Base-by-base conservation (phyloP, 2,329 filamentous ascomycete species). In the Calonectria honghensis region DNA sequence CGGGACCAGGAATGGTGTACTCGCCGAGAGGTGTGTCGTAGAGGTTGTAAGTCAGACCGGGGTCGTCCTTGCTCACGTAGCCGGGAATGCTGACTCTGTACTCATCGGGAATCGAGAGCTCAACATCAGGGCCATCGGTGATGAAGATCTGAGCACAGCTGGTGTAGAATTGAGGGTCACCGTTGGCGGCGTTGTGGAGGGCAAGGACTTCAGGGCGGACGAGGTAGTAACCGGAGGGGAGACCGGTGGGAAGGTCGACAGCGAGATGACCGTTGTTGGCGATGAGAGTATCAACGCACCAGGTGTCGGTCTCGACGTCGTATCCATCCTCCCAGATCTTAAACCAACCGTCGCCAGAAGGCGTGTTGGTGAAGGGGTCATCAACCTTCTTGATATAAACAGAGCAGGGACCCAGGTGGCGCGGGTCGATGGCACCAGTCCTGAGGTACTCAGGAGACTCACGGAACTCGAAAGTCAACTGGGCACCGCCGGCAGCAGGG, bases 251-350 rank as follows among this genome's bases (percentile, higher is more conserved):
- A 4, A 95, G 86, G 27, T 88, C 85, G 73, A 94, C 88, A 6
- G 90, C 91, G 16, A 95, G 85, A 27, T 92, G 86, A 18, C 93
- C 93, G 29, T 92, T 88, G 84, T 92, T 91, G 69, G 85, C 87
- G 73, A 93, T 93, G 73, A 96, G 87, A 74, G 91, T 91, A 81
- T 94, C 91, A 4, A 92, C 93, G 84, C 94, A 95, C 93, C 94
- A 96, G 82, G 91, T 86, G 35, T 86, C 83, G 2, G 87, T 86
- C 6, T 82, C 78, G 6, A 85, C 82, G 79, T 94, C 88, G 84
- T 94, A 94, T 59, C 92, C 93, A 67, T 93, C 89, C 73, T 94
- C 90, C 87, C 90, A 95, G 81, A 96, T 90, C 88, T 95, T 95
- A 89, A 96, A 94, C 94, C 94, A 96, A 50, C 94, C 94, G 66